Conservation (phyloP, 441 rosid genomes). For the Populus hybrid region DNA sequence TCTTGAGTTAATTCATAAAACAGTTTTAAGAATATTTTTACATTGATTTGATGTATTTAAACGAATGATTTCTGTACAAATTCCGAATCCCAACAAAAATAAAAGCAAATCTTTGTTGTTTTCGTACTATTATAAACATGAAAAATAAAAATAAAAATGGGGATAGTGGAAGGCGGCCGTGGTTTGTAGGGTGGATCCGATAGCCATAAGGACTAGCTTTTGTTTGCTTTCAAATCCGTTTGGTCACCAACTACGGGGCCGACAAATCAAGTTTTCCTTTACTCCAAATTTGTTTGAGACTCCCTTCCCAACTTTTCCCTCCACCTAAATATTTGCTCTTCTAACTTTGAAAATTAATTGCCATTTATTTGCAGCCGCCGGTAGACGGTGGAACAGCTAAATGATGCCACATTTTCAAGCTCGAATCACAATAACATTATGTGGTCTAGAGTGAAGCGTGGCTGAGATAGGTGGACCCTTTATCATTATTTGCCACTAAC, state of each 20-base stretch:
- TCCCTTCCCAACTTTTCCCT: neutral
- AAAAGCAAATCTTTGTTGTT: too few species aligned
- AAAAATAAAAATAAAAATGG: neutral
- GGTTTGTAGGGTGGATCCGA: neutral
- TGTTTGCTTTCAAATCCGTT: conserved; percentile 8
- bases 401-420: neutral
- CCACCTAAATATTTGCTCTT: neutral
- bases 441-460: neutral
- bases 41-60: too few species aligned
- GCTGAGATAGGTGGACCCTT: neutral
- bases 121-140: too few species aligned
- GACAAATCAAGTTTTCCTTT: neutral
- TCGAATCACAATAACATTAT: too few species aligned
- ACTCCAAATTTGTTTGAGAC: neutral
- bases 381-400: neutral
- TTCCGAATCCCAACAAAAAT: too few species aligned
- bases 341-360: neutral
- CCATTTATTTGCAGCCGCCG: neutral
- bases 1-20: too few species aligned
- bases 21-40: too few species aligned
- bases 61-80: too few species aligned
- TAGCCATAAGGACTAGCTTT: neutral
- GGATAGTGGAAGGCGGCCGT: conserved; percentile 10
- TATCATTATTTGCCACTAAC: neutral
- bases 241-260: conserved; percentile 24